Percentiles rank a stretch among this genome's conserved stretches.
phyloP scores from a whole-genome alignment of 345 rosid species.

The Eucalyptus brandiana region DNA sequence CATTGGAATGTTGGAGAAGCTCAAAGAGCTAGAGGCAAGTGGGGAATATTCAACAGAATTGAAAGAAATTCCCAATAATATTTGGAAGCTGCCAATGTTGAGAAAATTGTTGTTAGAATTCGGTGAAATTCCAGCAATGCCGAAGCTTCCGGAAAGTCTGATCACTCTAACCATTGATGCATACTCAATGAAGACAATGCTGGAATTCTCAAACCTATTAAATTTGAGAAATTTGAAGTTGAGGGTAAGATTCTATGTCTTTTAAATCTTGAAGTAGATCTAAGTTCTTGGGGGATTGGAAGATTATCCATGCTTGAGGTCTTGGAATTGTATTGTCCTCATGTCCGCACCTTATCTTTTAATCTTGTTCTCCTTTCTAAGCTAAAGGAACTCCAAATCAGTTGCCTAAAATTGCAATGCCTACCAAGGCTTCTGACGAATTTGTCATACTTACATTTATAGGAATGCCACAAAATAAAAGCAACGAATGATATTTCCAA shows the following conservation, averaged over 20 bases:
- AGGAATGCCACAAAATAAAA: not conserved
- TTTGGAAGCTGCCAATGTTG: not conserved
- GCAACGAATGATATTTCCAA: not conserved
- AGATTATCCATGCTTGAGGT: not conserved
- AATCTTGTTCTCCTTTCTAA: not conserved
- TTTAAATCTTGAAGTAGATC: not conserved
- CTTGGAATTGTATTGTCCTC: not conserved
- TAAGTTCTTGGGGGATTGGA: not conserved
- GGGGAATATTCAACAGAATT: not conserved
- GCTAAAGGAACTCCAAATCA: not conserved
- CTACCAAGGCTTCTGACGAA: not conserved
- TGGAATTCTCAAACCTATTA: not conserved
- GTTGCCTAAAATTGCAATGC: not conserved
- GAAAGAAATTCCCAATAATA: not conserved
- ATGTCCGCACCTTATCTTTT: not conserved
- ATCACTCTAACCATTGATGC: not conserved
- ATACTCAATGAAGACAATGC: not conserved
- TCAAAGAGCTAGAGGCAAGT: not conserved
- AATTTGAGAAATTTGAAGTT: not conserved
- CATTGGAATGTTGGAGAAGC: not conserved
- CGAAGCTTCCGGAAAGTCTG: accelerated
- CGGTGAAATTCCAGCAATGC: not conserved
- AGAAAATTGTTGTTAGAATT: not conserved
- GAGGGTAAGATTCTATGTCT: not conserved
- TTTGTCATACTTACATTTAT: not conserved